Conservation (phyloP, 352 stramenopile species). For the Pythium apleroticum region DNA sequence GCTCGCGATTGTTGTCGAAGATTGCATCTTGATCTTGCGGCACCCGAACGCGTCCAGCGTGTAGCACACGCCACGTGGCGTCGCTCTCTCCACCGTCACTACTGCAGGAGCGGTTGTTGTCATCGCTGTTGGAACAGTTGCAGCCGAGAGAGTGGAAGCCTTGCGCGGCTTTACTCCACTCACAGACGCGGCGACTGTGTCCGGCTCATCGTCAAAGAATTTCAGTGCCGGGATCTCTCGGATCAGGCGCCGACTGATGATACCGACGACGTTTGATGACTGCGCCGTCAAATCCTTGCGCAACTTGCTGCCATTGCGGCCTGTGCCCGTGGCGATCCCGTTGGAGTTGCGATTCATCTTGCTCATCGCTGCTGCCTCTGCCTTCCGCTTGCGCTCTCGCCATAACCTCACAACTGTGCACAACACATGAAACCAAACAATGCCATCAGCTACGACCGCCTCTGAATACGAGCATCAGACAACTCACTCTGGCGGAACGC, state of each 20-base stretch:
- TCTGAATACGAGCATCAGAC: not conserved
- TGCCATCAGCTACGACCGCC: not conserved
- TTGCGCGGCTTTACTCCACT: not conserved
- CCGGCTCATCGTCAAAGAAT: conserved; percentile 65
- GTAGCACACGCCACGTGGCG: conserved; percentile 68
- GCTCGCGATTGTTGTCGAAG: conserved; percentile 19
- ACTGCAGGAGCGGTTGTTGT: not conserved
- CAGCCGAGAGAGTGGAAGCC: not conserved
- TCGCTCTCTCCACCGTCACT: conserved; percentile 13
- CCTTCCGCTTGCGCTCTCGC: conserved; percentile 51
- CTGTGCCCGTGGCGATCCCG: conserved; percentile 20
- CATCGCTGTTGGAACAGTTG: conserved; percentile 5
- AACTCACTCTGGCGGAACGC: conserved; percentile 59
- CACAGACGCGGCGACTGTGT: not conserved
- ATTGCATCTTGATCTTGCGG: conserved; percentile 74
- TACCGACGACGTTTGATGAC: conserved; percentile 68
- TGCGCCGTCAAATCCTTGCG: conserved; percentile 54
- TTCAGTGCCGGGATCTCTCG: conserved; percentile 72
- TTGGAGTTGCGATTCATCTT: conserved; percentile 44
- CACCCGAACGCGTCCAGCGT: conserved; percentile 61
- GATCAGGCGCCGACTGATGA: conserved; percentile 73
- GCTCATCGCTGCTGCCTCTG: conserved; percentile 47
- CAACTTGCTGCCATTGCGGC: conserved; percentile 41
- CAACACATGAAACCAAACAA: not conserved
- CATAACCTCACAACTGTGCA: conserved; percentile 58